Evolutionary conservation across 345 rosid species (phyloP).

Genomic region (Moringa oleifera): DNA sequence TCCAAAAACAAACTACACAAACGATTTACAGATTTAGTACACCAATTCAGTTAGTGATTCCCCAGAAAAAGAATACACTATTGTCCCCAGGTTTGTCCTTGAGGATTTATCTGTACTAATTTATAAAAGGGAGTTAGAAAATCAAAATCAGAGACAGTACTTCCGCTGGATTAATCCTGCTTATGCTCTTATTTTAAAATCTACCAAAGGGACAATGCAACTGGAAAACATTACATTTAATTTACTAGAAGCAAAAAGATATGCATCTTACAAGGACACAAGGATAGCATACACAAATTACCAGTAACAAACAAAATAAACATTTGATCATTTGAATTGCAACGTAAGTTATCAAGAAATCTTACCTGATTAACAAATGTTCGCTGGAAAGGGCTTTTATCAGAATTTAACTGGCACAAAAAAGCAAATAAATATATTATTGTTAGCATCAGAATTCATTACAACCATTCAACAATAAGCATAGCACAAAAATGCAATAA

Average conservation of each 20-base stretch:
- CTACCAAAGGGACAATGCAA: no score
- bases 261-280: not conserved
- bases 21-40: not conserved
- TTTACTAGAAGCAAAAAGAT: not conserved
- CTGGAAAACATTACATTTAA: not conserved
- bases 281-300: not conserved
- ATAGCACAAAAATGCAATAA: not conserved
- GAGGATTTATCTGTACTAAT: no score
- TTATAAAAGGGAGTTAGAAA: no score
- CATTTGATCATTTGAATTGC: not conserved
- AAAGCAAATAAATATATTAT: slow-evolving; percentile 10
- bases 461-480: slow-evolving; percentile 8
- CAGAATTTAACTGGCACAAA: slow-evolving; percentile 68
- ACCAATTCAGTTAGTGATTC: not conserved
- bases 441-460: slow-evolving; percentile 10
- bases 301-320: not conserved
- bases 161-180: no score
- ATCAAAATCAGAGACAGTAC: no score
- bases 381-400: slow-evolving; percentile 92
- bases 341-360: not conserved
- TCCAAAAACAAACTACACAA: not conserved
- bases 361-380: slow-evolving; percentile 93
- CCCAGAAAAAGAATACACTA: not conserved
- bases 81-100: not conserved
- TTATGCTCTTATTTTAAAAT: no score